Evolutionary conservation across 2,329 filamentous ascomycete species (phyloP).

Genomic region (Sarocladium kiliense): DNA sequence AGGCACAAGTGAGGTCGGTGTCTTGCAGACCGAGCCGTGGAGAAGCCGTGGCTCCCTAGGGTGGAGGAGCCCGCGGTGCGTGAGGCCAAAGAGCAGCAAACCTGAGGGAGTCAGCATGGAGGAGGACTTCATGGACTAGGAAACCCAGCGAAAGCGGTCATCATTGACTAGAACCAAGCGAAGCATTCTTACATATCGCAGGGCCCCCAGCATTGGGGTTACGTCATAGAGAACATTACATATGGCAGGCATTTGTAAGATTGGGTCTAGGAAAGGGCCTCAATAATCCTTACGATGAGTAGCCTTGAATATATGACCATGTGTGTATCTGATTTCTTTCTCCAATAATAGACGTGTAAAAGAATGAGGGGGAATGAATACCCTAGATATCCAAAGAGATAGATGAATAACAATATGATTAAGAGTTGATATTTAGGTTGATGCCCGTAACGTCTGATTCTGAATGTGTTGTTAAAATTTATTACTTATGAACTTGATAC

Average conservation of each 20-base stretch:
- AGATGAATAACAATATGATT: background rate
- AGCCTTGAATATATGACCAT: too few species aligned
- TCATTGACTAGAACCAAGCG: background rate
- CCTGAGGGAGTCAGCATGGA: constrained; percentile 26
- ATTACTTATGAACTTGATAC: too few species aligned
- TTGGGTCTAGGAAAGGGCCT: too few species aligned
- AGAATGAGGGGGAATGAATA: background rate
- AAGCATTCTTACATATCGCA: too few species aligned
- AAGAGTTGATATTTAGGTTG: background rate
- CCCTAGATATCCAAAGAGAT: background rate
- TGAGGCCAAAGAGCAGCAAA: constrained; percentile 26
- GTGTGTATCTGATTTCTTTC: background rate
- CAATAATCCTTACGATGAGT: too few species aligned
- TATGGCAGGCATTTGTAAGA: too few species aligned
- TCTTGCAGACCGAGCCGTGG: constrained; percentile 18
- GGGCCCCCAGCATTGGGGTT: too few species aligned
- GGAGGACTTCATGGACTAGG: constrained; percentile 40
- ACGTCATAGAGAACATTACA: background rate
- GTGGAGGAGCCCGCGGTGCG: constrained; percentile 34
- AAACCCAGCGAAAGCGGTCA: background rate
- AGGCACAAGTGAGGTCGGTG: constrained; percentile 43
- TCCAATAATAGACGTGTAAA: background rate
- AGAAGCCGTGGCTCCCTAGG: constrained; percentile 14
- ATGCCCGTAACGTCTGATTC: background rate
- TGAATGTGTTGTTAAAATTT: too few species aligned